Base-by-base conservation (phyloP, 2,329 filamentous ascomycete genomes). In the Aspergillus niger region DNA sequence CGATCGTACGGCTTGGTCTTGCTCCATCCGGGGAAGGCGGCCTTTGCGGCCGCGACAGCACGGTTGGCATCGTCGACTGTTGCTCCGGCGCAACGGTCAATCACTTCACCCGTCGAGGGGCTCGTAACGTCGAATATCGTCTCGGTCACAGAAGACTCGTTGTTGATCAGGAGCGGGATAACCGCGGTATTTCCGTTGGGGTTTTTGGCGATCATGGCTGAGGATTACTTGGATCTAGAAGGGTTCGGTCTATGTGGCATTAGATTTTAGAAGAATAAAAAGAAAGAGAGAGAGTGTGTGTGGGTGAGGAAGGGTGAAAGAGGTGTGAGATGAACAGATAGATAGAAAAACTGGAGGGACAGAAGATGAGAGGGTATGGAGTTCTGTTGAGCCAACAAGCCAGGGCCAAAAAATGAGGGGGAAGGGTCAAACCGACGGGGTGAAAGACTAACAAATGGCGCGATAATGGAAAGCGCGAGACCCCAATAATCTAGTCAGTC, bases 21-120 rank as follows among this genome's bases (percentile, higher is more conserved):
- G 47, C 83, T 82, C 91, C 91, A 96, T 60, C 82, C 77, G 47
- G 83, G 83, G 74, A 91, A 89, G 1, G 91, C 91, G 13, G 81
- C 79, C n/a, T 86, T 80, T 0, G 91, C 90, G 8, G 87, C 83
- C 8, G 79, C 76, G 17, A 83, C 76, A 28, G 88, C 88, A 64
- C 85, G 80, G 2, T 79, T 75, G 50, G 84, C 84, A 67, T 87
- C 81, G 8, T 80, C 74, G 39, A 83, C 77, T 2, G 86, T 85
- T 36, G 84, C 85, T 36, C 83, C 81, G 59, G 84, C 85, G 59
- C 82, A 80, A 63, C 84, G 79, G 70, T 87, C 80, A 41, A 86
- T 71, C 13, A 83, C 70, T 71, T 85, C 67, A 74, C 85, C 69
- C 52, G 81, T 81, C 8, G 74, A 70, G 2, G 89, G 89, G 53